Evolutionary conservation across 2,329 filamentous ascomycete species (phyloP), one percentile per base, ranked within the genome.

Genomic region (Alternaria sp.): DNA sequence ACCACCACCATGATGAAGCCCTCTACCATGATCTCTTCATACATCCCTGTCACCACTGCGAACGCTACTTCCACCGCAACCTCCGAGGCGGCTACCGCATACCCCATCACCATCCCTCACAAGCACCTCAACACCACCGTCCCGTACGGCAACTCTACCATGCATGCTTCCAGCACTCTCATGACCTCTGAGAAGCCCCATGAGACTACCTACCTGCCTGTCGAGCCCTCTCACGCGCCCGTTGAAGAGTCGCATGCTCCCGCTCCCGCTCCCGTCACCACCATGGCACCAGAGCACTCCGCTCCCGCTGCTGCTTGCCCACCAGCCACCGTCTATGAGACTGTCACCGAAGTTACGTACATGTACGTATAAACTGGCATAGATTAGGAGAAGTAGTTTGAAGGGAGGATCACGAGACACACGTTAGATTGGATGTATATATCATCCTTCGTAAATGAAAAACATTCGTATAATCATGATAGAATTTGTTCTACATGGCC

Each of bases 81-180:
- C 8, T 32, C 59, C 36, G 45, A 57, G n/a, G 45, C 46, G 32
- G 46, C 44, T 28, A 57, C 53, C 21, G 46, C 32, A 28, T 46
- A 57, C 26, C 53, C 46, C 6, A 21, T 57, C 28, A 52, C 54
- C 13, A 26, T 52, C n/a, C 12, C 32, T 15, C 59, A 49, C 21
- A 52, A 17, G 53, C 53, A 32, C 25, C 40, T 46, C 43, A 56
- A 56, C 28, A 26, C 45, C 15, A 51, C 59, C 21, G 30, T 13
- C 10, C 21, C 55, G 15, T 61, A 61, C 26, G 46, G 40, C 28
- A 61, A 58, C 54, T 61, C 54, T 30, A 61, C 59, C 10, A 46
- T 61, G 13, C 28, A 47, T n/a, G 40, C 21, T 4, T 40, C 46
- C 25, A 50, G 40, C 40, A 46, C 36, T 30, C 12, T 40, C 15